Evolutionary conservation across 352 stramenopile species (phyloP).

Genomic region (Globisporangium splendens): DNA sequence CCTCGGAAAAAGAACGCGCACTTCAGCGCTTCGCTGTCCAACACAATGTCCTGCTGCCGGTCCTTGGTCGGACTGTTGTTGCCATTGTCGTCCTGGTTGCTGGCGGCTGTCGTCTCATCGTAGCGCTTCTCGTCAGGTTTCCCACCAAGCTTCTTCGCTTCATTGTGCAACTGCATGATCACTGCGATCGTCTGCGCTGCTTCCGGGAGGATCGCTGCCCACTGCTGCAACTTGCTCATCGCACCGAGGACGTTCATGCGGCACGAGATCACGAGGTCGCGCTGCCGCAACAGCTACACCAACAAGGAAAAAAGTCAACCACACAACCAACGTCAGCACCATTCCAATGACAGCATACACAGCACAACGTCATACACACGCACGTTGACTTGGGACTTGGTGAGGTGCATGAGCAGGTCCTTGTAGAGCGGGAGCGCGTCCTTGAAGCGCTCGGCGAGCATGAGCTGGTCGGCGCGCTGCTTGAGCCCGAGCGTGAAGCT

Average conservation of each 20-base stretch:
- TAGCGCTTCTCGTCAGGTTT: not conserved
- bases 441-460: conserved; percentile 43
- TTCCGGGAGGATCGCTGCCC: conserved; percentile 42
- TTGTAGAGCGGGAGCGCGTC: conserved; percentile 60
- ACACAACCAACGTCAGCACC: not conserved
- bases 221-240: conserved; percentile 57
- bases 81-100: conserved; percentile 1
- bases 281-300: conserved; percentile 38
- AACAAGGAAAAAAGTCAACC: not conserved
- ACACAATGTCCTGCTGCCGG: not conserved
- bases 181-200: conserved; percentile 41
- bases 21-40: conserved; percentile 24
- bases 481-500: conserved; percentile 44
- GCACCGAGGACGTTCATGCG: conserved; percentile 62
- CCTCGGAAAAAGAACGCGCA: conserved; percentile 63
- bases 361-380: not conserved
- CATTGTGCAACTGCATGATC: conserved; percentile 37
- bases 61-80: not conserved
- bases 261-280: conserved; percentile 62
- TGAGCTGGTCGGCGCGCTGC: conserved; percentile 60
- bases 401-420: conserved; percentile 70
- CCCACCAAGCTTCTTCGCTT: conserved; percentile 13
- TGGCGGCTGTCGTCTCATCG: conserved; percentile 11
- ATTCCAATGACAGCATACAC: not conserved
- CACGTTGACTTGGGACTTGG: conserved; percentile 60